Conservation (phyloP, 305 asterid species). For the Fraxinus albicans region DNA sequence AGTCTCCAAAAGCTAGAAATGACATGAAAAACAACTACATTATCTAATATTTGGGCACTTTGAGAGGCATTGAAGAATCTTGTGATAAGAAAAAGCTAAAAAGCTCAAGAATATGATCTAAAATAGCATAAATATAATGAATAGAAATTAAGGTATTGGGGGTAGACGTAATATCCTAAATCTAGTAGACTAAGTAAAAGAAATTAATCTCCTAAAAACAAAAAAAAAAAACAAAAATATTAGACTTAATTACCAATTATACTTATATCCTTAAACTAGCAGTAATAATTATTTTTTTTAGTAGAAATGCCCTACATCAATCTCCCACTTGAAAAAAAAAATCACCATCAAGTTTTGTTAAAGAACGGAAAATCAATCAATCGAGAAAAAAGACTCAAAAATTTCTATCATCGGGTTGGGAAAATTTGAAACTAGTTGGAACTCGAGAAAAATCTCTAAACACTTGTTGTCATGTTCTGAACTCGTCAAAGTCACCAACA, state of each 20-base stretch:
- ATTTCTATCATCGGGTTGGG: not conserved
- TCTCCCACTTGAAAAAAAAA: not conserved
- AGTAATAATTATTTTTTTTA: not conserved
- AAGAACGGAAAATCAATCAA: not conserved
- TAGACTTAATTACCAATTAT: not conserved
- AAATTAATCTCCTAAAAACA: not conserved
- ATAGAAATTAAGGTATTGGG: not conserved
- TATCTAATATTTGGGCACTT: not conserved
- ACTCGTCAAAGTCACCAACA: not conserved
- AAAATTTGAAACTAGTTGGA: not conserved
- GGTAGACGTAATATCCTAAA: not conserved
- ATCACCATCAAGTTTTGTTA: not conserved
- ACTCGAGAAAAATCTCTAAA: not conserved
- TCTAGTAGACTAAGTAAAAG: not conserved
- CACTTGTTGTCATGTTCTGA: not conserved
- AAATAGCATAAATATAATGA: not conserved
- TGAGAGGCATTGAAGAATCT: not conserved
- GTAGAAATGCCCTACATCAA: not conserved
- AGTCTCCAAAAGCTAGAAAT: conserved; percentile 82
- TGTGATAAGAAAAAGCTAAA: not conserved
- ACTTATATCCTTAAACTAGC: not conserved
- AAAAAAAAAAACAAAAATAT: no score
- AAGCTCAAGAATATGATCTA: not conserved
- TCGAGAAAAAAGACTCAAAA: not conserved
- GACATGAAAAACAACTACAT: conserved; percentile 21